Percentiles rank a stretch among this genome's conserved stretches.
Evolutionary conservation across 2,329 filamentous ascomycete genomes (phyloP).

Genomic region (Penicillium sp.): DNA sequence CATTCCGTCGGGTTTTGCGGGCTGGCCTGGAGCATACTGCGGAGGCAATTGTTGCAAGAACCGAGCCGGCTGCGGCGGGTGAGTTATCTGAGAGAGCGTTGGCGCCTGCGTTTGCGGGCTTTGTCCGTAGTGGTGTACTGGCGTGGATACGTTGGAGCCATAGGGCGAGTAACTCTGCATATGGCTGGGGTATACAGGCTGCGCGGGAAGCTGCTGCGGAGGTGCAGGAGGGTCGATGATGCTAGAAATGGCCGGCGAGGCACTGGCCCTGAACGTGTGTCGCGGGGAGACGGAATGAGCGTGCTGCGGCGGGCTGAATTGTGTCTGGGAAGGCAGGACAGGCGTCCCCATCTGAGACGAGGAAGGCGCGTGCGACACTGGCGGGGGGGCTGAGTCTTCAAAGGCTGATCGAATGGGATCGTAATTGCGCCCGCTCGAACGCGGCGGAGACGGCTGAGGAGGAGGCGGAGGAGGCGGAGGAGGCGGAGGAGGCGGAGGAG

Average conservation of each 20-base stretch:
- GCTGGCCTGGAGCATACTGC: constrained; percentile 14
- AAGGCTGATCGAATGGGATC: constrained; percentile 82
- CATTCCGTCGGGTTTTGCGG: constrained; percentile 14
- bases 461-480: constrained; percentile 22
- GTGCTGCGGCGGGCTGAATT: constrained; percentile 41
- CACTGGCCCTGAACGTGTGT: constrained; percentile 65
- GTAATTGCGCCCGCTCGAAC: constrained; percentile 77
- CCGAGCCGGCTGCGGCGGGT: constrained; percentile 5
- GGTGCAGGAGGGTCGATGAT: constrained; percentile 67
- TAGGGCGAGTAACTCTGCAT: constrained; percentile 13
- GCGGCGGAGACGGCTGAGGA: constrained; percentile 39
- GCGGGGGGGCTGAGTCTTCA: constrained; percentile 34
- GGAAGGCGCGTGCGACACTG: constrained; percentile 43
- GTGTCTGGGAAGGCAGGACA: constrained; percentile 23
- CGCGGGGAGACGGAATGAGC: constrained; percentile 45
- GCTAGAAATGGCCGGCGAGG: constrained; percentile 87
- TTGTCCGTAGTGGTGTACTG: constrained; percentile 11
- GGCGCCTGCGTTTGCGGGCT: constrained; percentile 16
- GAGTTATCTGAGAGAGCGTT: constrained; percentile 11
- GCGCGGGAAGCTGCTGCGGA: constrained; percentile 20
- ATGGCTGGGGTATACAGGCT: constrained; percentile 16
- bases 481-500: constrained; percentile 15
- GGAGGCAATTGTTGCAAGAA: constrained; percentile 16
- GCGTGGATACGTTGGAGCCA: constrained; percentile 4
- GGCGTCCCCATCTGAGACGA: constrained; percentile 64